phyloP scores from a whole-genome alignment of 2,329 filamentous ascomycete genomes.

The Bipolaris zeicola region DNA sequence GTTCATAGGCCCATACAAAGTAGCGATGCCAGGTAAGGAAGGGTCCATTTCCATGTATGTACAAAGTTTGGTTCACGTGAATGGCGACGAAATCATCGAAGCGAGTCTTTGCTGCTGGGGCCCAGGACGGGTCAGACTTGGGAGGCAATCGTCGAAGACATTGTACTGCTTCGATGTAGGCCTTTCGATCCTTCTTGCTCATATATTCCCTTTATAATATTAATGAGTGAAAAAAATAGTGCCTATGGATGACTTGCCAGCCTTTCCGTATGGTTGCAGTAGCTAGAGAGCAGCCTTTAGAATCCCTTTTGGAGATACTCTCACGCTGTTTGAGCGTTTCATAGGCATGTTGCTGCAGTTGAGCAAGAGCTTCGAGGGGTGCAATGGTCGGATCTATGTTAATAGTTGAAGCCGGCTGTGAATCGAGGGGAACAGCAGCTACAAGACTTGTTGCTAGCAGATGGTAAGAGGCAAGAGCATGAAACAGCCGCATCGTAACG shows the following conservation, averaged over 20 bases:
- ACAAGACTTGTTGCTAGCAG: constrained; percentile 2
- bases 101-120: constrained; percentile 9
- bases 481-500: neutral
- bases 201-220: constrained; percentile 4
- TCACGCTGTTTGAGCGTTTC: neutral
- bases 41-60: constrained; percentile 2
- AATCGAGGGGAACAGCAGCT: constrained; percentile 1
- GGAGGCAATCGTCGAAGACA: constrained; percentile 8
- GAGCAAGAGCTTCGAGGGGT: constrained; percentile 4
- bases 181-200: neutral
- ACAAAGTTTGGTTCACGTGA: constrained; percentile 8
- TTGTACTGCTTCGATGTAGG: constrained; percentile 5
- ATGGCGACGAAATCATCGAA: constrained; percentile 10
- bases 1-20: constrained; percentile 8
- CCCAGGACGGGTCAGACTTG: constrained; percentile 5
- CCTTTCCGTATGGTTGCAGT: constrained; percentile 1
- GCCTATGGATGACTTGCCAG: neutral
- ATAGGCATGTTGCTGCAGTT: constrained; percentile 7
- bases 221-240: neutral
- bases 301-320: neutral
- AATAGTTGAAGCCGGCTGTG: neutral
- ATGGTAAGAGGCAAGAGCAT: constrained; percentile 1
- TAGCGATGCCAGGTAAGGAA: constrained; percentile 11
- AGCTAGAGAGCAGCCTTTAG: constrained; percentile 1
- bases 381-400: constrained; percentile 4